Base-by-base conservation (phyloP, 768 basidiomycete species). In the Clavaria fumosa region DNA sequence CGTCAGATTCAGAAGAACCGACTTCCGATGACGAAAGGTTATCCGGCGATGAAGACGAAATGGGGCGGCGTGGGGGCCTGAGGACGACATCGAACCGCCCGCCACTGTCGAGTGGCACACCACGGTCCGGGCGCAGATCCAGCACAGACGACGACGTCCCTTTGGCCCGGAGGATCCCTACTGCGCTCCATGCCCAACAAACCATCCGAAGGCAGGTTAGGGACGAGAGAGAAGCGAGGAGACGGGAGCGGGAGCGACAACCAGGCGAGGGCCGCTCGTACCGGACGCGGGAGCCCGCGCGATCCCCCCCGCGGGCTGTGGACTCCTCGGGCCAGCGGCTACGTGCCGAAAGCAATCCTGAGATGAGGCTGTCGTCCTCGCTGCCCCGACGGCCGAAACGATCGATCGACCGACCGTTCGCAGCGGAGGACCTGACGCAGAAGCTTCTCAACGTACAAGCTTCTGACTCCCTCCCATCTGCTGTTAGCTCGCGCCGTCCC, bases 151-250 rank as follows among this genome's bases (percentile, higher is more conserved):
- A 93, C 51, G 79, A 93, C 47, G 62, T 88, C 1, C 89, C 89
- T 1, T 66, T 93, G 11, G 89, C 86, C 2, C 74, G 71, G 45
- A 66, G 76, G 21, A 84, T 88, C 38, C 89, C 88, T 3, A 78
- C 75, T 1, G 89, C 89, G 3, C 57, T 93, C 41, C 69, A 64
- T 3, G 88, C 85, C 7, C 89, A 93, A 49, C 75, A 72, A 47
- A 75, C 78, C 4, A 82, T 93, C 38, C 70, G 83, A 14, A 62
- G 64, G 31, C 70, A 84, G 50, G 73, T 82, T 17, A 66, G 66
- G 24, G 72, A 78, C 43, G 82, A 86, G 52, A 61, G 71, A 21
- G 70, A 75, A 23, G 64, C 69, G 43, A 63, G 75, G 36, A 64
- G 65, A 45, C 54, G 63, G 30, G 67, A 73, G 28, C 63, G 69